Base-by-base conservation (phyloP, 2,329 filamentous ascomycete genomes). In the Exophiala calicioides region DNA sequence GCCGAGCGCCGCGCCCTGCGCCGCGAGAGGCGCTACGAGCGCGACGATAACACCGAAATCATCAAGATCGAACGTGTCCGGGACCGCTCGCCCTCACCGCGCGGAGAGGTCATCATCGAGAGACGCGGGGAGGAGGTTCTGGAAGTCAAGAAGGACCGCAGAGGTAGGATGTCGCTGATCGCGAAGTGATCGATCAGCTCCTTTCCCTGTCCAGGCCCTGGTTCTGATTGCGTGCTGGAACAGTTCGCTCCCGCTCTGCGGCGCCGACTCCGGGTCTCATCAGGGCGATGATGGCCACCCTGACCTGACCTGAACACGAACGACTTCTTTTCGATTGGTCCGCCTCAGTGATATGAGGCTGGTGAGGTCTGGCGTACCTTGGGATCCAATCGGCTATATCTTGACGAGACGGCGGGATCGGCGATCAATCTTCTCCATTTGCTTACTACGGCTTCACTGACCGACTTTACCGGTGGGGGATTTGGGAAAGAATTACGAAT, bases 141-240 rank as follows among this genome's bases (percentile, higher is more conserved):
- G 3, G 70, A 75, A 52, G 82, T 95, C 61, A 86, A 89, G 72
- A 89, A 86, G 76, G 89, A 96, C 73, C 85, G 85, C 77, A 93
- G 88, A 90, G 90, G 90, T 94, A 93, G 85, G 86, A 84, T 93
- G 82, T 57, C 58, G 46, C 53, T 65, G 55, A 58, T 70, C 44
- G 53, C 53, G 34, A 56, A 47, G 46, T 50, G 32, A 52, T n/a
- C n/a, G n/a, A n/a, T n/a, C n/a, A 44, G 39, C 35, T 35, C 26
- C 42, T 19, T 21, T 31, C n/a, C 32, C 32, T 24, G 38, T 32
- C n/a, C n/a, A n/a, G 18, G 27, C 24, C 24, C 30, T 23, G n/a
- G 37, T 43, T 45, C 37, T 48, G 45, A 50, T 43, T 42, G 44
- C 42, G 37, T 46, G 34, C n/a, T n/a, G n/a, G n/a, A n/a, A 47